A percentile compares a stretch with the other conserved stretches of the same genome.
These are phyloP conservation scores for Berkeleyomyces rouxiae DNA, from an alignment of 2,329 filamentous ascomycete species.

Conservation along the genomic window DNA sequence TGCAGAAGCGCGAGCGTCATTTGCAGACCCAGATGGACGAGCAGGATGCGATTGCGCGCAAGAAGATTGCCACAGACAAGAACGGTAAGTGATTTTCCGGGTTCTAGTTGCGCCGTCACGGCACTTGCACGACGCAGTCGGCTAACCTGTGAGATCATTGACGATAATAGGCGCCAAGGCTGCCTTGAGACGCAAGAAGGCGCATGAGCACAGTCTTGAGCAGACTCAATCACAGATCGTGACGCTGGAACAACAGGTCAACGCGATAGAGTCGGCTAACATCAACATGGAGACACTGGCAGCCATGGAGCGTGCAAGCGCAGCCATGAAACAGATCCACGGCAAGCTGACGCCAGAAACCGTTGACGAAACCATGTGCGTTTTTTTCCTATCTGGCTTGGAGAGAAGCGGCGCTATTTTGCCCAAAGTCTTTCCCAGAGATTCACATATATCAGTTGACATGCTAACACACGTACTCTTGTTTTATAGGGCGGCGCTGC, in stretches of 20 bases:
- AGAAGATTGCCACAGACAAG: slow-evolving; percentile 80
- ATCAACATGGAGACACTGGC: slow-evolving; percentile 94
- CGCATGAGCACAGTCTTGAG: slow-evolving; percentile 77
- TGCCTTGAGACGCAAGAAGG: slow-evolving; percentile 86
- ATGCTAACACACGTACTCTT: slow-evolving; percentile 5
- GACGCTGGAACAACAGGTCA: slow-evolving; percentile 88
- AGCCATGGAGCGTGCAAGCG: slow-evolving; percentile 80
- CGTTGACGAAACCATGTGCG: slow-evolving; percentile 88
- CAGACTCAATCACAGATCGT: slow-evolving; percentile 81
- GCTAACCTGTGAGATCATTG: not conserved
- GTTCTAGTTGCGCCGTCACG: slow-evolving; percentile 9
- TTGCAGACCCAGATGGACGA: slow-evolving; percentile 84
- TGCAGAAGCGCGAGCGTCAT: slow-evolving; percentile 90
- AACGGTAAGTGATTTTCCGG: slow-evolving; percentile 44
- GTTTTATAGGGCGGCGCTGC: slow-evolving; percentile 58
- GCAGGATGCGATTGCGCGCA: slow-evolving; percentile 74
- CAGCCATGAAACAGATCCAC: slow-evolving; percentile 88
- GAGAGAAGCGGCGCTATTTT: no score
- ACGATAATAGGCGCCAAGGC: slow-evolving; percentile 61
- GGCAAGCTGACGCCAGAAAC: slow-evolving; percentile 81
- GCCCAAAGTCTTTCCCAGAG: not conserved
- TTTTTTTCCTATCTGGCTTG: slow-evolving; percentile 17
- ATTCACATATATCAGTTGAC: not conserved
- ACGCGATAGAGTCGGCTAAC: slow-evolving; percentile 92
- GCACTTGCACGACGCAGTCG: not conserved